phyloP scores from a whole-genome alignment of 176 grass and related monocot genomes.

The Phoenix dactylifera region DNA sequence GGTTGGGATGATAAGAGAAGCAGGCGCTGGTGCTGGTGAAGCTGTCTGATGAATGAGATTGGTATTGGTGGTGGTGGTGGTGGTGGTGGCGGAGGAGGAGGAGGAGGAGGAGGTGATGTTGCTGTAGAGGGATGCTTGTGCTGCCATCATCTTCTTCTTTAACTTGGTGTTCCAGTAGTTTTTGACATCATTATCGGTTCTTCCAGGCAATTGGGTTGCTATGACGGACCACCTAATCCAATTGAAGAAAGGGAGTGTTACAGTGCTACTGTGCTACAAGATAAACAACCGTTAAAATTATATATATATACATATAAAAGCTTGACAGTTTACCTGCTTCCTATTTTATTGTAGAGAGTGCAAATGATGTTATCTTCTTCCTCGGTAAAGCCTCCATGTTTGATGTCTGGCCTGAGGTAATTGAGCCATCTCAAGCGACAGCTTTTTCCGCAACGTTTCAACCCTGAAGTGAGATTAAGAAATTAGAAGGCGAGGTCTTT shows the following conservation, averaged over 20 bases:
- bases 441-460: conserved; percentile 75
- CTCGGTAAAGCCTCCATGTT: conserved; percentile 79
- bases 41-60: not conserved
- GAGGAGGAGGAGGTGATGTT: not conserved
- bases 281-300: not conserved
- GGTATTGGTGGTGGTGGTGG: conserved; percentile 6
- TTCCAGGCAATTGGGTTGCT: conserved; percentile 48
- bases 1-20: conserved; percentile 31
- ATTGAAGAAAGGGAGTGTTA: not conserved
- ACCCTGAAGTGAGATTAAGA: conserved; percentile 25
- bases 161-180: conserved; percentile 43
- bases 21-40: not conserved
- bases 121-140: not conserved
- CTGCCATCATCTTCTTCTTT: conserved; percentile 46
- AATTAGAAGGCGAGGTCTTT: not conserved
- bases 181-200: conserved; percentile 38
- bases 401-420: conserved; percentile 82
- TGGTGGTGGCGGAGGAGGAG: not conserved
- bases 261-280: not conserved
- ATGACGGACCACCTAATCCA: conserved; percentile 66
- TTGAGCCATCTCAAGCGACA: conserved; percentile 85
- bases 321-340: conserved; percentile 45
- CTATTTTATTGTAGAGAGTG: conserved; percentile 61
- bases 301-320: not conserved
- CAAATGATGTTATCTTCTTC: conserved; percentile 68